Evolutionary conservation across 108 stramenopile genomes (phyloP), one percentile per base, ranked within the genome.

Genomic region (Ochromonas danica): DNA sequence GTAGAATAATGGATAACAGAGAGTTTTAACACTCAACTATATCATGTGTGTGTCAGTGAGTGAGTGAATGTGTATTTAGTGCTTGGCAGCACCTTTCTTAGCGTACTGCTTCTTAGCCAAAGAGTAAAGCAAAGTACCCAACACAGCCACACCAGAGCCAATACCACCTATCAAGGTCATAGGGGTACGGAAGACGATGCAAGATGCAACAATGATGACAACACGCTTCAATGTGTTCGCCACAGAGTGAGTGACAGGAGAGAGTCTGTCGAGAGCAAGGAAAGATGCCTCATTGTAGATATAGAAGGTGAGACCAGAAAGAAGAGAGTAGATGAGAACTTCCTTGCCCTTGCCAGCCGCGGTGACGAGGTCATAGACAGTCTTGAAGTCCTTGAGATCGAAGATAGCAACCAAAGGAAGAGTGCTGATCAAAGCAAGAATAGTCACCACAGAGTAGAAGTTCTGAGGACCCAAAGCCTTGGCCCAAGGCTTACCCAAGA

Each of bases 41-140:
- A n/a, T n/a, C n/a, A n/a, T n/a, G n/a, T n/a, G n/a, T n/a, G n/a
- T n/a, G n/a, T n/a, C n/a, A n/a, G n/a, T n/a, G n/a, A n/a, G n/a
- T n/a, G n/a, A n/a, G n/a, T n/a, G n/a, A n/a, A n/a, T n/a, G n/a
- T 14, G 45, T 14, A 51, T 51, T 51, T 51, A 51, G 22, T 51
- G 45, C 22, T 22, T 22, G 45, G 45, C 6, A 51, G 45, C 6
- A 22, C 45, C 45, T 22, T 51, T 51, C 45, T 51, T 51, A 22
- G 45, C 6, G 45, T 51, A 51, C 22, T 51, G 45, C 22, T 51
- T 51, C 45, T 67, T 94, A 39, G 95, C 97, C 62, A 97, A 87
- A 1, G 95, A 96, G 83, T 97, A 97, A 63, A 95, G 62, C 61
- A 97, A 87, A 42, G 94, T 95, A 40, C 97, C 97, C 63, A 14